Conservation (phyloP, 2,329 filamentous ascomycete genomes). For the Stachybotrys echinatus region DNA sequence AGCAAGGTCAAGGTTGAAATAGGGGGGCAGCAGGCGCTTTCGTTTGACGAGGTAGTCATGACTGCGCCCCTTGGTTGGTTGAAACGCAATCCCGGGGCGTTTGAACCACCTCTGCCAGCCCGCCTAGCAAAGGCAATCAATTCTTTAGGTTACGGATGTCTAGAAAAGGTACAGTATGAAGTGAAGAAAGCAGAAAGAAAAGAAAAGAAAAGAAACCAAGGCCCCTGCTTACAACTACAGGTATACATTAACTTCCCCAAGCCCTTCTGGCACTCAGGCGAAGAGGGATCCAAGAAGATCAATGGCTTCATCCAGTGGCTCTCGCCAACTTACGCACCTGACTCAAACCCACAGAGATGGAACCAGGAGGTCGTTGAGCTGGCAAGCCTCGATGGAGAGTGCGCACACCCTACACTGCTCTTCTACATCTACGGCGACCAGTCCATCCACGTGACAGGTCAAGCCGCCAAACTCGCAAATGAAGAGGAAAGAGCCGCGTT, state of each 20-base stretch:
- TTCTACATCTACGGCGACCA: slow-evolving; percentile 74
- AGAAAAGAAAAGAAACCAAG: too few relatives aligned
- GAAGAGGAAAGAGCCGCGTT: slow-evolving; percentile 45
- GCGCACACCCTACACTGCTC: slow-evolving; percentile 73
- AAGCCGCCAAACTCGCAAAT: slow-evolving; percentile 33
- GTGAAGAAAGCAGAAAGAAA: background rate
- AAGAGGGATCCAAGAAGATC: slow-evolving; percentile 35
- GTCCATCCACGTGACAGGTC: slow-evolving; percentile 46
- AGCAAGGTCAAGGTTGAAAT: slow-evolving; percentile 39
- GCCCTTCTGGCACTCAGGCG: slow-evolving; percentile 63
- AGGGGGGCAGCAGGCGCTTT: slow-evolving; percentile 34
- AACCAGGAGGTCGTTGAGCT: slow-evolving; percentile 75
- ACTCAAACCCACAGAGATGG: slow-evolving; percentile 61
- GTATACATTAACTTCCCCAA: slow-evolving; percentile 65
- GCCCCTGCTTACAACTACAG: slow-evolving; percentile 16
- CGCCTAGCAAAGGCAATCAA: slow-evolving; percentile 55
- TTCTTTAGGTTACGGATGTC: slow-evolving; percentile 62
- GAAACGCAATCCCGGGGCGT: slow-evolving; percentile 53
- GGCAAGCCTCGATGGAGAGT: slow-evolving; percentile 52
- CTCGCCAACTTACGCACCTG: slow-evolving; percentile 58
- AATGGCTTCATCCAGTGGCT: slow-evolving; percentile 75
- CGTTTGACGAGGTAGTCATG: slow-evolving; percentile 64
- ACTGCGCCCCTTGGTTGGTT: slow-evolving; percentile 67
- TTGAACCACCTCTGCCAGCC: slow-evolving; percentile 54
- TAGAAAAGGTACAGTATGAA: slow-evolving; percentile 61